A percentile compares a stretch with the other conserved stretches of the same genome.
phyloP scores from a whole-genome alignment of 2,329 filamentous ascomycete genomes.

The Pochonia chlamydosporia region DNA sequence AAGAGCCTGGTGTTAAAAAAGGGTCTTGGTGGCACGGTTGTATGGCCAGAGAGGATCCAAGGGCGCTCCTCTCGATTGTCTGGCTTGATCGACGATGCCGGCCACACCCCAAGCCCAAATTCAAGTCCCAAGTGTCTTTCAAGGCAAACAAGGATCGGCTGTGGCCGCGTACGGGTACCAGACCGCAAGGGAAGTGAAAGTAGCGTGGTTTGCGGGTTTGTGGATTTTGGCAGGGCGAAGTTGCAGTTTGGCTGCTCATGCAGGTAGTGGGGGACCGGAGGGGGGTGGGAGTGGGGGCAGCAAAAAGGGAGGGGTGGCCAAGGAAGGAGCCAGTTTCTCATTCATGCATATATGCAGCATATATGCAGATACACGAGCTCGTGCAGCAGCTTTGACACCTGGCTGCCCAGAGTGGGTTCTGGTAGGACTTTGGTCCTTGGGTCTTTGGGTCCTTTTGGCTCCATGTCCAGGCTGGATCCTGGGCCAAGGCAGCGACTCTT shows the following conservation, averaged over 20 bases:
- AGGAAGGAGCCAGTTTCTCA: neutral
- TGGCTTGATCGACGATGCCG: constrained; percentile 11
- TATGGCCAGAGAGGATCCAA: constrained; percentile 6
- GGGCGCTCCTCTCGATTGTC: constrained; percentile 4
- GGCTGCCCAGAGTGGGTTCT: neutral
- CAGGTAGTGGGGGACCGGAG: neutral
- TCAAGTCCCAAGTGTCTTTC: too few species aligned
- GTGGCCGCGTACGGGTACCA: constrained; percentile 10
- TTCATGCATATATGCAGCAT: neutral
- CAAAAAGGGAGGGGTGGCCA: neutral
- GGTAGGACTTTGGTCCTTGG: too few species aligned
- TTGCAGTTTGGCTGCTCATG: constrained; percentile 2
- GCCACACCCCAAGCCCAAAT: too few species aligned
- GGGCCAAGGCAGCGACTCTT: too few species aligned
- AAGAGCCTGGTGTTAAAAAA: constrained; percentile 6
- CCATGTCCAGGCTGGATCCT: neutral
- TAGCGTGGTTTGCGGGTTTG: constrained; percentile 3
- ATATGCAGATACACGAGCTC: constrained; percentile 9
- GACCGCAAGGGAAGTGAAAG: too few species aligned
- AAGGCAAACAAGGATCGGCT: constrained; percentile 13
- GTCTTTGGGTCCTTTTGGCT: too few species aligned
- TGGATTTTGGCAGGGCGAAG: constrained; percentile 8
- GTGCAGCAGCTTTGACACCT: too few species aligned
- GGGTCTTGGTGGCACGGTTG: too few species aligned
- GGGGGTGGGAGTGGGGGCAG: neutral